Base-by-base conservation (phyloP, 2,329 filamentous ascomycete species). In the Pseudogymnoascus sp. region DNA sequence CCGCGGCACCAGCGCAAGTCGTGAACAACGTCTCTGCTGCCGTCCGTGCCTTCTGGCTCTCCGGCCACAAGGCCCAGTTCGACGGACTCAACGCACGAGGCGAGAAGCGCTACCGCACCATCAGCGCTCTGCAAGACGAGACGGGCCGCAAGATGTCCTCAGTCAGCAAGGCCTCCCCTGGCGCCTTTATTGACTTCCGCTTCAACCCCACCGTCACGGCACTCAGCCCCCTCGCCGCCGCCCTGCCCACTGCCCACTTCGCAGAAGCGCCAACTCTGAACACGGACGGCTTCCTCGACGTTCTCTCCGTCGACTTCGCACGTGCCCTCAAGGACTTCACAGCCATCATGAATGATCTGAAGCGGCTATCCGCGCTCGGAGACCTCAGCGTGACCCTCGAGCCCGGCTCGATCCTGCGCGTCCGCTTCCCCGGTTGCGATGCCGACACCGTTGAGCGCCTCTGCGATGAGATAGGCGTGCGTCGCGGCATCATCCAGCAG, bases 21-120 rank as follows among this genome's bases (percentile, higher is more conserved):
- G 85, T 98, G 61, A 89, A 95, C 75, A 96, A 96, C 76, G 93
- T 97, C n/a, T 96, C 91, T 11, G 88, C 92, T 69, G 95, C 92
- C 4, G 88, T 98, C 71, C 87, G 95, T 62, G 93, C 92, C 11
- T 97, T 99, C 77, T 89, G 91, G 77, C 82, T 96, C n/a, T 92
- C 90, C 0, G 95, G 95, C 0, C 87, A 96, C 71, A 95, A 93
- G 74, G 88, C 89, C 8, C 89, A 90, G 64, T 97, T 93, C 70
- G 90, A 96, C 73, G 93, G 93, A 11, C 75, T 89, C 46, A 86
- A 88, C 62, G 76, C 84, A 14, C 85, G 82, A 10, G 93, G 93
- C 50, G 87, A 93, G 76, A 89, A 89, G 77, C 84, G 84, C 65
- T 97, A 91, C 80, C 89, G 90, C 71, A 79, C 85, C 31, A 85